phyloP scores from a whole-genome alignment of 208 protist species.

The Acanthamoeba lenticulata region DNA sequence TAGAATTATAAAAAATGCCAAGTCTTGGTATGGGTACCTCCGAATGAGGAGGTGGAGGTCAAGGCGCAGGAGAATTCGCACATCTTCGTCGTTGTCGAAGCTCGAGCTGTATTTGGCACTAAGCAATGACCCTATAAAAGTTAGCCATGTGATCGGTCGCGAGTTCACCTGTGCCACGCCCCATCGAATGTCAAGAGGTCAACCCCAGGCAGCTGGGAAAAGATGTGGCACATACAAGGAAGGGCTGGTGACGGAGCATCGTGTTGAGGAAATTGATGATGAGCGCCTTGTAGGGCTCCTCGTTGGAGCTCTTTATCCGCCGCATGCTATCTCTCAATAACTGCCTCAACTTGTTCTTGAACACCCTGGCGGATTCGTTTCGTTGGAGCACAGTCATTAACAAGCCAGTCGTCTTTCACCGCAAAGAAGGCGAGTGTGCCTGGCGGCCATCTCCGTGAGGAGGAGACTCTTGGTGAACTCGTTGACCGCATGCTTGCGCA shows the following conservation, averaged over 20 bases:
- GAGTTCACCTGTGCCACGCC: not conserved
- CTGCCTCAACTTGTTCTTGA: slow-evolving; percentile 50
- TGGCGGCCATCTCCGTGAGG: slow-evolving; percentile 23
- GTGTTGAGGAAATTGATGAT: slow-evolving; percentile 69
- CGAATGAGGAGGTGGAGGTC: slow-evolving; percentile 13
- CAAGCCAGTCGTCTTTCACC: too few species aligned
- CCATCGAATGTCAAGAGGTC: not conserved
- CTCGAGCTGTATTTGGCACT: slow-evolving; percentile 31
- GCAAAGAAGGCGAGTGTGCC: not conserved
- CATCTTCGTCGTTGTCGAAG: not conserved
- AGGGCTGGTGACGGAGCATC: slow-evolving; percentile 49
- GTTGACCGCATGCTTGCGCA: not conserved
- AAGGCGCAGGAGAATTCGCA: not conserved
- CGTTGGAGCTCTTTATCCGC: slow-evolving; percentile 39
- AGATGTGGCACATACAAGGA: not conserved
- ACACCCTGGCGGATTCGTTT: slow-evolving; percentile 54
- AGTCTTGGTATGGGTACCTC: too few species aligned
- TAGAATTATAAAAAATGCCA: too few species aligned
- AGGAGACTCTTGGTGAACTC: not conserved
- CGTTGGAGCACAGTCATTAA: too few species aligned
- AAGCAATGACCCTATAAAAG: not conserved
- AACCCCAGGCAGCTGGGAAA: not conserved
- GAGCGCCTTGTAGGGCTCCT: slow-evolving; percentile 64
- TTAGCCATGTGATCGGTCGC: slow-evolving; percentile 43
- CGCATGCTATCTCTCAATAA: slow-evolving; percentile 52